A percentile compares a stretch with the other conserved stretches of the same genome.
phyloP scores from a whole-genome alignment of 2,329 filamentous ascomycete species.

The Fusarium setosum region DNA sequence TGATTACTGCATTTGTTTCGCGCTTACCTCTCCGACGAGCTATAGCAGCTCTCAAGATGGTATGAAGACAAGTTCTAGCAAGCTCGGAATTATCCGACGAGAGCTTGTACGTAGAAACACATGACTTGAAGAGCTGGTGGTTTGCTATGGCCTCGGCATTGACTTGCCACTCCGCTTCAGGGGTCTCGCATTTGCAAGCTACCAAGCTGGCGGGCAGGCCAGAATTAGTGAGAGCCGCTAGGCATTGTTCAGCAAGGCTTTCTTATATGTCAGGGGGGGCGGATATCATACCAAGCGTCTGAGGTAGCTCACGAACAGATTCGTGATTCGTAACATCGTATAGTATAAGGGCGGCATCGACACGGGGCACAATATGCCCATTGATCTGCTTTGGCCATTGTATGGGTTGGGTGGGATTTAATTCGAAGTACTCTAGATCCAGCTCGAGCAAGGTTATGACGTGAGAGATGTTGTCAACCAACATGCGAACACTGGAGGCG shows the following conservation, averaged over 20 bases:
- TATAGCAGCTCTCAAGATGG: constrained; percentile 79
- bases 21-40: constrained; percentile 71
- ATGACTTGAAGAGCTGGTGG: constrained; percentile 74
- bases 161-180: constrained; percentile 75
- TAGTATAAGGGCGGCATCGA: constrained; percentile 86
- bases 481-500: constrained; percentile 66
- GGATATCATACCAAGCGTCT: constrained; percentile 73
- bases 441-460: constrained; percentile 73
- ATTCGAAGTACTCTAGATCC: constrained; percentile 73
- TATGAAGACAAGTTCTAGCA: constrained; percentile 79
- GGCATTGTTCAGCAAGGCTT: constrained; percentile 15
- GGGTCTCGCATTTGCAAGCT: constrained; percentile 89
- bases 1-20: background rate
- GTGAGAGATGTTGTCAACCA: constrained; percentile 68
- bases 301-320: constrained; percentile 79
- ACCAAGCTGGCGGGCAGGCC: constrained; percentile 83
- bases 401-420: constrained; percentile 66
- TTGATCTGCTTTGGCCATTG: constrained; percentile 76
- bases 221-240: constrained; percentile 79
- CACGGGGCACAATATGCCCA: constrained; percentile 76
- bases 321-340: constrained; percentile 88
- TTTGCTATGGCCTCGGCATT: constrained; percentile 72
- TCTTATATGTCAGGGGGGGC: background rate
- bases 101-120: constrained; percentile 79
- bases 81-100: constrained; percentile 77